Conservation (phyloP, 2,329 filamentous ascomycete genomes). For the Ophiostoma himal-ulmi region DNA sequence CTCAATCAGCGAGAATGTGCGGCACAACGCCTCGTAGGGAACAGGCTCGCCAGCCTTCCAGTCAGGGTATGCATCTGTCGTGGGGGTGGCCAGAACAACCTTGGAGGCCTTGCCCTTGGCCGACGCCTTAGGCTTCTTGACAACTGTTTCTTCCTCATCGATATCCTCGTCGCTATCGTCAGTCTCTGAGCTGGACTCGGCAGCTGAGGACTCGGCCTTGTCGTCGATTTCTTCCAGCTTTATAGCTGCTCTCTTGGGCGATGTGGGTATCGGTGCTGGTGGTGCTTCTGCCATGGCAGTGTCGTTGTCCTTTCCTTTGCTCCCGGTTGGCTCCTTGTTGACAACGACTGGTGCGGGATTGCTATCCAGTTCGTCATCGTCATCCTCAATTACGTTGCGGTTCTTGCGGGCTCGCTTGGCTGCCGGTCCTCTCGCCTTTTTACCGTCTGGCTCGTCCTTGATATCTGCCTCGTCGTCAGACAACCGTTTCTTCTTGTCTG, state of each 20-base stretch:
- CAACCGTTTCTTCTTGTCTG: constrained; percentile 25
- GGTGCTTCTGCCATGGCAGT: constrained; percentile 3
- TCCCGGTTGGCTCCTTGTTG: constrained; percentile 14
- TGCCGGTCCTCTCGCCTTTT: constrained; percentile 51
- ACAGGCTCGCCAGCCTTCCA: constrained; percentile 87
- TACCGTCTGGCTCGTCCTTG: constrained; percentile 36
- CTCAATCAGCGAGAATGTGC: constrained; percentile 89
- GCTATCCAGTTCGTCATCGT: constrained; percentile 38
- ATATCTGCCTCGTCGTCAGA: constrained; percentile 20
- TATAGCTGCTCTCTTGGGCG: constrained; percentile 29
- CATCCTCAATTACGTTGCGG: constrained; percentile 46
- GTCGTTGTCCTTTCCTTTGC: neutral
- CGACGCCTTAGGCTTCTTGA: constrained; percentile 61
- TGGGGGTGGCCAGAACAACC: constrained; percentile 68
- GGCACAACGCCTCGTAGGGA: constrained; percentile 89
- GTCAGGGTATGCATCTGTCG: constrained; percentile 83
- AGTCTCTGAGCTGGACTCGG: constrained; percentile 26
- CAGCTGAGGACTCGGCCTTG: constrained; percentile 34
- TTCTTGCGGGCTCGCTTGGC: constrained; percentile 51
- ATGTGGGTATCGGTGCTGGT: neutral
- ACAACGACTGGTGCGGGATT: neutral
- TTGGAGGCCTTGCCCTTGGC: constrained; percentile 51
- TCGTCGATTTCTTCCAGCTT: constrained; percentile 50
- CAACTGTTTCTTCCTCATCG: constrained; percentile 44
- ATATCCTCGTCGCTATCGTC: constrained; percentile 37